phyloP scores from a whole-genome alignment of 441 rosid species.

The Corymbia calophylla region DNA sequence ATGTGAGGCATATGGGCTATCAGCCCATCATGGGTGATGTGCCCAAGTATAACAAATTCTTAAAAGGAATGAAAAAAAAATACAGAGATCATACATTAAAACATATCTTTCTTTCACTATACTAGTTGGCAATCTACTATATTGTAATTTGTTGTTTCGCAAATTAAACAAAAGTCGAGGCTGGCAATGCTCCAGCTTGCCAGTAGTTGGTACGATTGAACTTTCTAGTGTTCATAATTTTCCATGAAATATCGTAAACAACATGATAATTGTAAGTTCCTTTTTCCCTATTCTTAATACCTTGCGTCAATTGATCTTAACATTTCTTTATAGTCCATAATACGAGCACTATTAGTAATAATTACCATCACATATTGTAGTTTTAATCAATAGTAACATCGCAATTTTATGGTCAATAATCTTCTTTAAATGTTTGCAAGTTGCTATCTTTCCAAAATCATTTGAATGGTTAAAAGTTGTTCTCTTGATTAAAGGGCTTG shows the following conservation, averaged over 20 bases:
- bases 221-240: background rate
- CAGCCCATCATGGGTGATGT: background rate
- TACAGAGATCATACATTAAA: too few relatives aligned
- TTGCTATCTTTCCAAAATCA: background rate
- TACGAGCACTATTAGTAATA: background rate
- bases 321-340: background rate
- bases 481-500: background rate
- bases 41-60: background rate
- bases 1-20: background rate
- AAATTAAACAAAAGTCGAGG: too few relatives aligned
- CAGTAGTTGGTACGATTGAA: background rate
- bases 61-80: too few relatives aligned
- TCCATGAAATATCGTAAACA: background rate
- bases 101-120: too few relatives aligned
- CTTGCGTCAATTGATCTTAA: background rate
- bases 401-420: background rate
- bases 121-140: too few relatives aligned
- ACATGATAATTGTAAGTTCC: background rate
- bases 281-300: background rate
- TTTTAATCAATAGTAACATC: background rate
- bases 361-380: background rate
- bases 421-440: background rate
- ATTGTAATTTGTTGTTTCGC: too few relatives aligned
- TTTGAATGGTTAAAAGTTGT: background rate
- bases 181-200: background rate